phyloP scores from a whole-genome alignment of 805 yeast species.

The Brettanomyces bruxellensis region DNA sequence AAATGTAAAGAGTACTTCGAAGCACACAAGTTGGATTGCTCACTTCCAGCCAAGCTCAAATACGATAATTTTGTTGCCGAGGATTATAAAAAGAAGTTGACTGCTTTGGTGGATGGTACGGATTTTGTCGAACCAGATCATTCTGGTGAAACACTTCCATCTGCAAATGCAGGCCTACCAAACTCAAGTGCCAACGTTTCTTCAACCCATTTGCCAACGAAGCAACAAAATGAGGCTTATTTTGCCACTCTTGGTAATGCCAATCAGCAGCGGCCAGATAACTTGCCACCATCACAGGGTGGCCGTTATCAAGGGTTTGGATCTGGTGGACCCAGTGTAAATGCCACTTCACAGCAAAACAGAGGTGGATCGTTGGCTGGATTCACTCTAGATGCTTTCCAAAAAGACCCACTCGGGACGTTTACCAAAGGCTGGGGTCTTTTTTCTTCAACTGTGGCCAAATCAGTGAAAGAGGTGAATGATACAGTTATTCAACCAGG shows the following conservation, averaged over 20 bases:
- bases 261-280: conserved; percentile 65
- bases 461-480: conserved; percentile 77
- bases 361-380: conserved; percentile 38
- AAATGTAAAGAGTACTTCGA: conserved; percentile 61
- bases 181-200: neutral
- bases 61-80: conserved; percentile 90
- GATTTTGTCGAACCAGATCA: conserved; percentile 63
- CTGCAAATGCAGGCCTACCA: conserved; percentile 5
- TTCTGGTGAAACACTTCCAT: conserved; percentile 33
- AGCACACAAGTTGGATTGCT: conserved; percentile 59
- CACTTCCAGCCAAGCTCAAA: conserved; percentile 60
- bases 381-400: conserved; percentile 60
- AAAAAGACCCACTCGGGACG: conserved; percentile 84
- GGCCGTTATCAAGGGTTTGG: conserved; percentile 93
- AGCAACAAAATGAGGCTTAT: conserved; percentile 67
- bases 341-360: conserved; percentile 7
- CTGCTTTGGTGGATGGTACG: conserved; percentile 65
- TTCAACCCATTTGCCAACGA: conserved; percentile 13
- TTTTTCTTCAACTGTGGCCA: conserved; percentile 75
- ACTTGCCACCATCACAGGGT: conserved; percentile 88
- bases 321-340: conserved; percentile 48
- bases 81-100: conserved; percentile 79
- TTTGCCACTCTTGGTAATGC: conserved; percentile 71
- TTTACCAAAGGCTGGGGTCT: conserved; percentile 90
- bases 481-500: conserved; percentile 91